Evolutionary conservation across 2,329 filamentous ascomycete species (phyloP).

Genomic region (Colletotrichum melonis): DNA sequence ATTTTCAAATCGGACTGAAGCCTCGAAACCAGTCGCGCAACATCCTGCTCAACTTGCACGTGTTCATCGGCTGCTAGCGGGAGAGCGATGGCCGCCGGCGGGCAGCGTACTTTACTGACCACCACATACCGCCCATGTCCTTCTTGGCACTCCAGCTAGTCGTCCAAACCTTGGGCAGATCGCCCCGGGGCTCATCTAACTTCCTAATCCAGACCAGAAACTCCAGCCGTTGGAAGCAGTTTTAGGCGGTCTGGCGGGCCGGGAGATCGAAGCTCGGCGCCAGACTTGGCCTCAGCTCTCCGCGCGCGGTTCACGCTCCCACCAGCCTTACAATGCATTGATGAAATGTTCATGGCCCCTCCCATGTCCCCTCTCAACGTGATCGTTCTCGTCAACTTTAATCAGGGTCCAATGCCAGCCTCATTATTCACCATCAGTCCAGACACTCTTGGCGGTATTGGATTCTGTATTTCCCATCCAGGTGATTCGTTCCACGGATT

Average conservation of each 20-base stretch:
- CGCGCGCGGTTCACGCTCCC: background rate
- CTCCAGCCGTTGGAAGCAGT: background rate
- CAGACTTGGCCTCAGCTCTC: background rate
- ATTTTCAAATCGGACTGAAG: background rate
- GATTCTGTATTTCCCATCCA: background rate
- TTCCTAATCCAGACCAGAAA: background rate
- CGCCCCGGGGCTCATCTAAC: background rate
- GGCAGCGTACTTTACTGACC: background rate
- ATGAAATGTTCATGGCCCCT: background rate
- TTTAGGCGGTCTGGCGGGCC: background rate
- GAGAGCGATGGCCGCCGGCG: background rate
- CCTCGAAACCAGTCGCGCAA: background rate
- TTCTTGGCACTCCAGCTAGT: background rate
- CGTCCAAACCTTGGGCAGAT: background rate
- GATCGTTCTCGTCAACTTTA: constrained; percentile 7
- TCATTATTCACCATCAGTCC: background rate
- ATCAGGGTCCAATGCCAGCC: background rate
- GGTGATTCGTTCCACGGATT: background rate
- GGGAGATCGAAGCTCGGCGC: background rate
- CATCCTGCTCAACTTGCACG: background rate
- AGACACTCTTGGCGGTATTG: background rate
- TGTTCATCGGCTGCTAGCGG: background rate
- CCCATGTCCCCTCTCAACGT: background rate
- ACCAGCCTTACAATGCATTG: background rate
- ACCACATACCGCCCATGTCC: no score